These are phyloP conservation scores for Neolentinus lepideus DNA, from an alignment of 1,284 basidiomycete genomes.

Conservation along the genomic window DNA sequence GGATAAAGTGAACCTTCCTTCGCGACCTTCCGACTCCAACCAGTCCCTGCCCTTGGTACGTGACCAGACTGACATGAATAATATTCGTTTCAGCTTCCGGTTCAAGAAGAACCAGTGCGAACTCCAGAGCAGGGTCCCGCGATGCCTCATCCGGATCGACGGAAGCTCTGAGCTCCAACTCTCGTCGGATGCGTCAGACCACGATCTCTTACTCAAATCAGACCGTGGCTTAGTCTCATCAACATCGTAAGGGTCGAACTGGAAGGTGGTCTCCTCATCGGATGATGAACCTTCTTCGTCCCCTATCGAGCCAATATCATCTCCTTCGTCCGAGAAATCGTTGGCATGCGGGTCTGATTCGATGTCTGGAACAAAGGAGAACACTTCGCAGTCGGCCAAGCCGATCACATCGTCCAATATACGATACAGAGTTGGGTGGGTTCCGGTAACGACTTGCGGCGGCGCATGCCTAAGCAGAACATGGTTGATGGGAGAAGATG, in stretches of 20 bases:
- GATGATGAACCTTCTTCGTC: slow-evolving; percentile 51
- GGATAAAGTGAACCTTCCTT: slow-evolving; percentile 16
- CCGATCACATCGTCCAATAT: slow-evolving; percentile 89
- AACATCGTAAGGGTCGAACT: slow-evolving; percentile 76
- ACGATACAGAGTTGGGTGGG: slow-evolving; percentile 81
- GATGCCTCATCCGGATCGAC: slow-evolving; percentile 24
- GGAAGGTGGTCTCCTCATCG: slow-evolving; percentile 61
- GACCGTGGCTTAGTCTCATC: slow-evolving; percentile 43
- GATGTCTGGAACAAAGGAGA: slow-evolving; percentile 89
- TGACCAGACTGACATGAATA: slow-evolving; percentile 95
- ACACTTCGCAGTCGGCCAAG: slow-evolving; percentile 91
- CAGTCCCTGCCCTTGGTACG: slow-evolving; percentile 57
- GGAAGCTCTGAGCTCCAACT: slow-evolving; percentile 10
- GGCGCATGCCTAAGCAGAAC: slow-evolving; percentile 59
- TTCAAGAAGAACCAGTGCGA: slow-evolving; percentile 98
- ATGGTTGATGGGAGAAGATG: slow-evolving; percentile 55
- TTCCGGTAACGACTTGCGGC: slow-evolving; percentile 31
- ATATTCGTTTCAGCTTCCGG: slow-evolving; percentile 85
- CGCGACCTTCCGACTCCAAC: slow-evolving; percentile 38
- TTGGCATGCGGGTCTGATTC: slow-evolving; percentile 93
- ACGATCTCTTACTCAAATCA: slow-evolving; percentile 20
- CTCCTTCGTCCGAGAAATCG: slow-evolving; percentile 73
- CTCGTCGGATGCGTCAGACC: slow-evolving; percentile 22
- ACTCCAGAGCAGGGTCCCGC: slow-evolving; percentile 90
- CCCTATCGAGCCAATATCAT: slow-evolving; percentile 50